A percentile compares a stretch with the other conserved stretches of the same genome.
Evolutionary conservation across 2,329 filamentous ascomycete genomes (phyloP).

Genomic region (Aspergillus pseudoterreus): DNA sequence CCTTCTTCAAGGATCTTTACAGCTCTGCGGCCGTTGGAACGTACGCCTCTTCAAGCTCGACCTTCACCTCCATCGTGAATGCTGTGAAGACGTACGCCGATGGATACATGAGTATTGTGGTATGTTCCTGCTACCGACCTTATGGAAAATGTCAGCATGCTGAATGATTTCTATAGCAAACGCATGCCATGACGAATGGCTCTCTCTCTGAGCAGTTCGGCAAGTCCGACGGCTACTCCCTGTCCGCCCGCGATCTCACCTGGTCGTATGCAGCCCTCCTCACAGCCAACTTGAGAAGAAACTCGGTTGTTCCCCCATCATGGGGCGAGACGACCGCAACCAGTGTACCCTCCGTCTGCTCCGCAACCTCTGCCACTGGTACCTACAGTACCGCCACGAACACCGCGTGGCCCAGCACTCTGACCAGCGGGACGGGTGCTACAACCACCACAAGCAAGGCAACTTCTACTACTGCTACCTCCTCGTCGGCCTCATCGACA

Average conservation of each 20-base stretch:
- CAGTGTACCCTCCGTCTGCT: slow-evolving; percentile 29
- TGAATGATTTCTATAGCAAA: slow-evolving; percentile 14
- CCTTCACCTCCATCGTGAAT: slow-evolving; percentile 54
- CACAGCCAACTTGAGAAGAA: slow-evolving; percentile 33
- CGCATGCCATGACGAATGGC: slow-evolving; percentile 24
- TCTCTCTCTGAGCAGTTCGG: slow-evolving; percentile 41
- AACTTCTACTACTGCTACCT: background rate
- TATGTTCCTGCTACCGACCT: slow-evolving; percentile 8
- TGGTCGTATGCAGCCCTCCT: slow-evolving; percentile 45
- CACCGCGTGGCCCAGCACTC: slow-evolving; percentile 28
- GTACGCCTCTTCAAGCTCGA: slow-evolving; percentile 55
- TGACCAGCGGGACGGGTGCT: slow-evolving; percentile 14
- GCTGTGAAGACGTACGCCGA: slow-evolving; percentile 63
- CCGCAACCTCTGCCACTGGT: slow-evolving; percentile 28
- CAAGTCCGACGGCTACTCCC: slow-evolving; percentile 28
- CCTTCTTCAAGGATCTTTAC: slow-evolving; percentile 68
- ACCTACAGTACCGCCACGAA: slow-evolving; percentile 31
- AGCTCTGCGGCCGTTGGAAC: slow-evolving; percentile 59
- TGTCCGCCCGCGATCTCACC: slow-evolving; percentile 40
- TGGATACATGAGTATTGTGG: slow-evolving; percentile 48
- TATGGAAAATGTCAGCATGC: no score
- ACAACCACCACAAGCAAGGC: slow-evolving; percentile 4
- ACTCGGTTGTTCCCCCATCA: slow-evolving; percentile 28
- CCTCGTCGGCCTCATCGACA: slow-evolving; percentile 9
- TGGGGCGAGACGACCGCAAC: slow-evolving; percentile 33